A percentile compares a stretch with the other conserved stretches of the same genome.
These are phyloP conservation scores for Arxiozyma slooffiae DNA, from an alignment of 1,139 yeast species.

Conservation along the genomic window DNA sequence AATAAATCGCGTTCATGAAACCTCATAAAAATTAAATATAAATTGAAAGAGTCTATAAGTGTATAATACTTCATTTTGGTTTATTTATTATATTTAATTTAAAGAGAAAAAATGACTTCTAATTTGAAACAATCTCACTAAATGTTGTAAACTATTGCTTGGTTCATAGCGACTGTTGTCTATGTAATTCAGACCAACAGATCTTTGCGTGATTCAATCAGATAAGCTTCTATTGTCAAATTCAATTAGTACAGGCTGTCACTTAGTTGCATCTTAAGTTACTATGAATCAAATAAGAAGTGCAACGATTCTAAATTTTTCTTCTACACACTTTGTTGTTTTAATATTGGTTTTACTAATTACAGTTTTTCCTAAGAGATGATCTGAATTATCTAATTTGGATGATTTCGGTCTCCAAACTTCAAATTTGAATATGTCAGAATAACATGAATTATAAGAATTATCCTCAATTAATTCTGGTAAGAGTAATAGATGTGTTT, in stretches of 20 bases:
- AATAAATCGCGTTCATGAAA: neutral
- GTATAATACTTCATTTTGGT: neutral
- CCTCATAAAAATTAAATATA: too few relatives aligned
- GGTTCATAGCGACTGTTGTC: slow-evolving; percentile 16
- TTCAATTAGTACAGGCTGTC: neutral
- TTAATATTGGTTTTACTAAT: slow-evolving; percentile 11
- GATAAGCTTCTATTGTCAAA: slow-evolving; percentile 3
- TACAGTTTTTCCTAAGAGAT: slow-evolving; percentile 1
- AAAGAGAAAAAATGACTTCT: too few relatives aligned
- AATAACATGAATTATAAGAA: neutral
- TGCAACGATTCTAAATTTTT: slow-evolving; percentile 11
- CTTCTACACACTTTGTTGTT: slow-evolving; percentile 11
- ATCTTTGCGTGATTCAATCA: slow-evolving; percentile 13
- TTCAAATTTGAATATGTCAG: neutral
- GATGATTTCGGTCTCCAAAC: neutral
- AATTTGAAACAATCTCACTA: neutral
- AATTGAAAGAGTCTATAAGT: neutral
- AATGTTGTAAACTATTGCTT: slow-evolving; percentile 5
- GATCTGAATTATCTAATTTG: neutral
- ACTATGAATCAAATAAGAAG: slow-evolving; percentile 5
- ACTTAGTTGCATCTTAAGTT: neutral
- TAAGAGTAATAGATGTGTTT: neutral
- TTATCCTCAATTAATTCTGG: neutral
- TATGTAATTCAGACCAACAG: slow-evolving; percentile 18
- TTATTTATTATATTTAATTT: too few relatives aligned